Conservation (phyloP, 2,329 filamentous ascomycete species). For the Hortaea werneckii region DNA sequence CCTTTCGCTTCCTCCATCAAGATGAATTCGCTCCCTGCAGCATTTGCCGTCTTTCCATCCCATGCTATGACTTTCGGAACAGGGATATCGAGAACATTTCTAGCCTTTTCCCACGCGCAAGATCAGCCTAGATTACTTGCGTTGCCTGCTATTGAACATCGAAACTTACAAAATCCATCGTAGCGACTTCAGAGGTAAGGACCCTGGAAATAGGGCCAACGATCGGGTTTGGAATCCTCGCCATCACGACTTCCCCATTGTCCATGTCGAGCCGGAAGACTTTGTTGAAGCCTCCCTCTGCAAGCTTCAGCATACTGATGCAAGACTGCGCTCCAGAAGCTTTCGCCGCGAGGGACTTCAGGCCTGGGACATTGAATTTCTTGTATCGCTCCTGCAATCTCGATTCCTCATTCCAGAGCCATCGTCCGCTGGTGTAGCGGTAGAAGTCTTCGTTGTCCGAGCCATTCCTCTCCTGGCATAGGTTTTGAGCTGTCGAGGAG, state of each 20-base stretch:
- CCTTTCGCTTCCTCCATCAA: background rate
- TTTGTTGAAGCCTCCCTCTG: constrained; percentile 21
- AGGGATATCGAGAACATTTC: background rate
- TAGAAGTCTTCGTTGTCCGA: constrained; percentile 2
- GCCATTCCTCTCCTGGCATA: background rate
- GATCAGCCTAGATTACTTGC: too few species aligned
- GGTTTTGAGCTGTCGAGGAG: too few species aligned
- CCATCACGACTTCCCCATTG: constrained; percentile 9
- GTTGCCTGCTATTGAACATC: too few species aligned
- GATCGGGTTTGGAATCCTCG: constrained; percentile 5
- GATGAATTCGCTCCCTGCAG: background rate
- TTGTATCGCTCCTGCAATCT: constrained; percentile 24
- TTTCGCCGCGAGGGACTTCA: constrained; percentile 24
- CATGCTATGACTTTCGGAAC: background rate
- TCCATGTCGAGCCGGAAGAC: constrained; percentile 18
- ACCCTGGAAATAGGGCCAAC: background rate
- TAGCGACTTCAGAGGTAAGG: background rate
- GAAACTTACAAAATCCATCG: background rate
- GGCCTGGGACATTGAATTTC: constrained; percentile 26
- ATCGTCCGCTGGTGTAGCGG: constrained; percentile 25
- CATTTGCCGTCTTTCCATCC: background rate
- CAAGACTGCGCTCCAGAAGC: constrained; percentile 23
- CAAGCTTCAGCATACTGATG: constrained; percentile 25
- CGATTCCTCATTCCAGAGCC: constrained; percentile 28
- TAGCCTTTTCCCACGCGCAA: background rate